Conservation (phyloP, 1,284 basidiomycete genomes). For the Apiotrichum gracile region DNA sequence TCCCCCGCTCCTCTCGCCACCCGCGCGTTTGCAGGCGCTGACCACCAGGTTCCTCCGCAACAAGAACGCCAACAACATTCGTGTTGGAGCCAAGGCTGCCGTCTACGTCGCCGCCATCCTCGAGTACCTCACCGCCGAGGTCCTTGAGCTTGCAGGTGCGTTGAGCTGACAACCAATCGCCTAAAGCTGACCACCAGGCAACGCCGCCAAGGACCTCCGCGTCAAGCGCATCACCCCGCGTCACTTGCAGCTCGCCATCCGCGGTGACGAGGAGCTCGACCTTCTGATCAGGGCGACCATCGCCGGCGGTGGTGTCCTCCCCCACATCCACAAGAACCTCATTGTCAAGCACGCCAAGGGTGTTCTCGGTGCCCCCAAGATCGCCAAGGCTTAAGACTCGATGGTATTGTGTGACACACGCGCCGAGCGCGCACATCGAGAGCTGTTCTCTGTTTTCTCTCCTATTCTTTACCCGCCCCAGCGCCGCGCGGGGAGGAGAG, state of each 20-base stretch:
- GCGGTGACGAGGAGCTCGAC: conserved; percentile 73
- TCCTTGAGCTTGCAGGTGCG: conserved; percentile 49
- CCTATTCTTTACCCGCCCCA: neutral
- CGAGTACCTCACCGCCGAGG: conserved; percentile 50
- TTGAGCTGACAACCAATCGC: neutral
- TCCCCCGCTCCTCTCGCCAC: neutral
- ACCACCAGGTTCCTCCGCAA: conserved; percentile 75
- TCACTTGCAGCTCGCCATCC: conserved; percentile 62
- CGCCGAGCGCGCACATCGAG: too few relatives aligned
- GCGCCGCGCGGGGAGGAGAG: neutral
- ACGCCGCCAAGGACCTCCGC: conserved; percentile 91
- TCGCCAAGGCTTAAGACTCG: conserved; percentile 1
- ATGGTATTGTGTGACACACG: too few relatives aligned
- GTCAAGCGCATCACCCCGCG: conserved; percentile 96
- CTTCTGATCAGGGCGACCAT: conserved; percentile 54
- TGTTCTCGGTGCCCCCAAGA: conserved; percentile 6
- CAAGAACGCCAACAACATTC: conserved; percentile 83
- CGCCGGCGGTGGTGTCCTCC: conserved; percentile 81
- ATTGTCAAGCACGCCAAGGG: conserved; percentile 23
- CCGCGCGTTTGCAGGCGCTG: neutral
- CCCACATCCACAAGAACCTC: conserved; percentile 81
- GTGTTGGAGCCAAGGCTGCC: conserved; percentile 48
- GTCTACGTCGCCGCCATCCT: conserved; percentile 49
- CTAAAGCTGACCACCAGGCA: conserved; percentile 55
- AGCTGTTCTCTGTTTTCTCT: neutral